Conservation (phyloP, 345 rosid genomes). For the Arabidopsis thaliana region TAIR10.1 NC_003074.8:3901001-3901500, state of each 20-base stretch:
- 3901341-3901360: conserved; percentile 47
- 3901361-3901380: conserved; percentile 61
- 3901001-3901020: conserved; percentile 37
- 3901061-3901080: conserved; percentile 41
- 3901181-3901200: conserved; percentile 47
- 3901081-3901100: not conserved
- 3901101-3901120: conserved; percentile 1
- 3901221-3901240: conserved; percentile 55
- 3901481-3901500: not conserved
- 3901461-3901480: not conserved
- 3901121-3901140: not conserved
- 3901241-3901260: conserved; percentile 79
- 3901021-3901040: conserved; percentile 40
- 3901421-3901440: conserved; percentile 49
- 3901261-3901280: conserved; percentile 68
- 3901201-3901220: conserved; percentile 57
- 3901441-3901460: conserved; percentile 54
- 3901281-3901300: conserved; percentile 50
- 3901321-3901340: conserved; percentile 48
- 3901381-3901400: conserved; percentile 60
- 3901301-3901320: conserved; percentile 46
- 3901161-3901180: conserved; percentile 50
- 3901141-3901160: conserved; percentile 38
- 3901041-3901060: conserved; percentile 33
- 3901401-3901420: conserved; percentile 66